Conservation (phyloP, 805 yeast species). For the Cyberlindnera misumaiensis region DNA sequence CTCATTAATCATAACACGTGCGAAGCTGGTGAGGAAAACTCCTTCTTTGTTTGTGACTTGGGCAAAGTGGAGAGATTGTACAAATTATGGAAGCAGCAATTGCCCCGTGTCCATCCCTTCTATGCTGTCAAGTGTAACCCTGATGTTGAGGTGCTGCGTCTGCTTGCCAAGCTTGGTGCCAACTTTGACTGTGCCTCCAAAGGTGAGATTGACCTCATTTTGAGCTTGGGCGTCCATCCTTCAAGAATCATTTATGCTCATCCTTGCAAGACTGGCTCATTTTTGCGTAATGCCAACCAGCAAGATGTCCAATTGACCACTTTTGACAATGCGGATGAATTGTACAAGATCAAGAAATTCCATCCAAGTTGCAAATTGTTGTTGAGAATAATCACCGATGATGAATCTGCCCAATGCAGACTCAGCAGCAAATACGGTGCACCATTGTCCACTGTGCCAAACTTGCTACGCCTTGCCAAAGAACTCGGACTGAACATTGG, state of each 20-base stretch:
- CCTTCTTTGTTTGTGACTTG: conserved; percentile 84
- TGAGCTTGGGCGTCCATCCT: conserved; percentile 57
- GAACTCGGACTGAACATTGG: conserved; percentile 54
- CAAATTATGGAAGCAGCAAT: conserved; percentile 50
- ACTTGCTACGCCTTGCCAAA: conserved; percentile 55
- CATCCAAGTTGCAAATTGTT: conserved; percentile 69
- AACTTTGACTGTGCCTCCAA: conserved; percentile 93
- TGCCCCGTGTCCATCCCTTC: conserved; percentile 79
- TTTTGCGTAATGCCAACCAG: conserved; percentile 61
- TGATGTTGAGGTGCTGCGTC: conserved; percentile 48
- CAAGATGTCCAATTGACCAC: conserved; percentile 65
- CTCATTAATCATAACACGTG: conserved; percentile 50
- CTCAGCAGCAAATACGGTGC: conserved; percentile 89
- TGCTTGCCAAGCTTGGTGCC: conserved; percentile 55
- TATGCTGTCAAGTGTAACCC: conserved; percentile 96
- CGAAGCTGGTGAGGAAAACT: conserved; percentile 71
- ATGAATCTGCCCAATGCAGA: conserved; percentile 78
- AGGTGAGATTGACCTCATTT: conserved; percentile 65
- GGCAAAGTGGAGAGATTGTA: conserved; percentile 61
- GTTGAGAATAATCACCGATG: conserved; percentile 84
- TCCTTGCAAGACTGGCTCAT: conserved; percentile 88
- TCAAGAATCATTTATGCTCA: conserved; percentile 80
- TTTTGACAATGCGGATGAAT: conserved; percentile 83
- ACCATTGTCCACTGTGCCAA: conserved; percentile 42
- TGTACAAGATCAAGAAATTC: conserved; percentile 58